Evolutionary conservation across 1,284 basidiomycete species (phyloP), one percentile per base, ranked within the genome.

Genomic region (Ceratobasidium sp.): DNA sequence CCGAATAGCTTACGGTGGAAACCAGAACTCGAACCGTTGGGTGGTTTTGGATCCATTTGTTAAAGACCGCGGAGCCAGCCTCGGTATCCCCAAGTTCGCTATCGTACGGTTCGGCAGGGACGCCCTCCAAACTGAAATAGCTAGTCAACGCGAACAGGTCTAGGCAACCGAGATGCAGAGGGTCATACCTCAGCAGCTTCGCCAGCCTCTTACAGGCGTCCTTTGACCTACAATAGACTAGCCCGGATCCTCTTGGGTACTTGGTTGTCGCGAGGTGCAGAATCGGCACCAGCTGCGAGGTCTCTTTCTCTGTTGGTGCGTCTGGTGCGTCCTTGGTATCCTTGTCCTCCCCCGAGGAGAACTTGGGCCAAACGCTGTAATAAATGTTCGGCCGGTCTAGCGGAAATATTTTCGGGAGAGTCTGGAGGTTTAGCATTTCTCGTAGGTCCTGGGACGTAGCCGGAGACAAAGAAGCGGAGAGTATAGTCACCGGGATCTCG

Each of bases 401-500:
- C 5, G 70, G 59, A 18, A 72, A 72, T 14, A 62, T 60, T 6
- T 51, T 38, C 7, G 58, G 49, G 1, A 21, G 9, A 30, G 23
- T n/a, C 12, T 36, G 53, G 25, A 72, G 18, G 11, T 38, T 30
- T 16, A 72, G 25, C 0, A 38, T 28, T 4, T n/a, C 28, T 25
- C n/a, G 25, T 21, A 72, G 49, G 4, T 40, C 51, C 18, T 53
- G 16, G 7, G 30, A 48, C 0, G 70, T 72, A 8, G 58, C 11
- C 9, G 70, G 70, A 6, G 70, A 72, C 1, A 72, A 18, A 3
- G 70, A 72, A 3, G 70, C 70, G 25, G 70, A 72, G 18, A 72
- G 70, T 9, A 72, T 25, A 2, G 59, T 72, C 0, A 40, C 25
- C 1, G 70, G 70, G 16, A 72, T 49, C 1, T 42, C 9, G 1